Base-by-base conservation (phyloP, 805 yeast species). In the Barnettozyma siamensis region DNA sequence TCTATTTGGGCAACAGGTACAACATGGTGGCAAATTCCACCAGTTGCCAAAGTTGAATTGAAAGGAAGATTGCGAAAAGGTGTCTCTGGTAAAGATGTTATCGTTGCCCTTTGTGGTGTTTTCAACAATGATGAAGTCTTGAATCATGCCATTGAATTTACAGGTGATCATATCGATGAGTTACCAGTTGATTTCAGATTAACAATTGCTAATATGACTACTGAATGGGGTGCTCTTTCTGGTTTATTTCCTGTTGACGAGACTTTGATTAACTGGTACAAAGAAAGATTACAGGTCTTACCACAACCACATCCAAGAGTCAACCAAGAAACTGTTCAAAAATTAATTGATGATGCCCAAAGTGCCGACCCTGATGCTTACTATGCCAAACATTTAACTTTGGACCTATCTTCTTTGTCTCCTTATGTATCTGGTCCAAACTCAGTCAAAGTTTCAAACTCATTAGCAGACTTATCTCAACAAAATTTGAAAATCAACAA, bases 11-110 rank as follows among this genome's bases (percentile, higher is more conserved):
- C 99, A 11, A 93, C 99, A 0, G 98, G 98, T 31, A 95, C 88
- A 67, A 93, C 99, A 4, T 93, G 99, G 99, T 93, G 99, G 99
- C 99, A 94, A 75, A 87, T 93, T 41, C 99, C 99, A 3, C 98
- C 99, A 1, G 98, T 93, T 19, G 99, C 98, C 28, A 78, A 80
- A 55, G 98, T 93, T 9, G 94, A 87, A 62, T 73, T 93, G 42
- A 70, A 74, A 49, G 96, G 96, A 33, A 64, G 75, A 51, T 73
- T 93, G 44, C 96, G 94, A 11, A 65, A 73, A 38, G 96, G 96
- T 15, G 88, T 87, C 15, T 80, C 95, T 3, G 99, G 99, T 47
- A 93, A 93, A 64, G 99, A 93, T 66, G 93, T 93, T 38, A 93
- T 93, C 60, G 95, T 94, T 18, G 93, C 97, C 0, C 72, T 93